phyloP scores from a whole-genome alignment of 2,329 filamentous ascomycete genomes.

The Endoconidiophora laricicola region DNA sequence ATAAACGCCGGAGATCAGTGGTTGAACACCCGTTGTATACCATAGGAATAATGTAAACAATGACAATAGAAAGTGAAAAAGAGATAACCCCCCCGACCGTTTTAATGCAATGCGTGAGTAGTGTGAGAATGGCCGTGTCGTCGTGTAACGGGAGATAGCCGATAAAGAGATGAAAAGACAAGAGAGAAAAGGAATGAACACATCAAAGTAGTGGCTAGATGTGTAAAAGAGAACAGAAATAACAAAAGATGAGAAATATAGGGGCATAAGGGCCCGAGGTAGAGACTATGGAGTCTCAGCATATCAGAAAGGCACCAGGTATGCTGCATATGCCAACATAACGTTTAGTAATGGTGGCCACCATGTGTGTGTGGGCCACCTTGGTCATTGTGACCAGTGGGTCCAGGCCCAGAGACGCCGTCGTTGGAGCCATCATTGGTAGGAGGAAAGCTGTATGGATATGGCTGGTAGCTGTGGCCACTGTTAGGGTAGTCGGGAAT shows the following conservation, averaged over 20 bases:
- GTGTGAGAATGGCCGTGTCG: no score
- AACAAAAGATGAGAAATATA: background rate
- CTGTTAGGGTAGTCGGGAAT: conserved; percentile 35
- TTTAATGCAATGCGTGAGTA: no score
- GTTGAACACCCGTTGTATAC: no score
- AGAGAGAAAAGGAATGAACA: background rate
- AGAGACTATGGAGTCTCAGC: background rate
- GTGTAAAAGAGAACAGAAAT: background rate
- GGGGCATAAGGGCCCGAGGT: background rate
- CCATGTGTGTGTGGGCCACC: conserved; percentile 40
- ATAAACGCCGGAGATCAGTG: no score
- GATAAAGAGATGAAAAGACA: background rate
- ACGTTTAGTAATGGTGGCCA: conserved; percentile 22
- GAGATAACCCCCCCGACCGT: no score
- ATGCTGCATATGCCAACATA: no score
- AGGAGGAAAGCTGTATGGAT: conserved; percentile 17
- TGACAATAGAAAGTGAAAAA: no score
- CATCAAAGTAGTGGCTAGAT: background rate
- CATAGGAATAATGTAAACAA: no score
- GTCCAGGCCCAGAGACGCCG: background rate
- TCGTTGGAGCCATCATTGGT: background rate
- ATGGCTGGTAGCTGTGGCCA: conserved; percentile 39
- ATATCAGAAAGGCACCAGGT: no score
- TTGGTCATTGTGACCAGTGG: conserved; percentile 26
- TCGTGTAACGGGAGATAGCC: no score